phyloP scores from a whole-genome alignment of 2,329 filamentous ascomycete genomes.

The Pseudocercospora eumusae region DNA sequence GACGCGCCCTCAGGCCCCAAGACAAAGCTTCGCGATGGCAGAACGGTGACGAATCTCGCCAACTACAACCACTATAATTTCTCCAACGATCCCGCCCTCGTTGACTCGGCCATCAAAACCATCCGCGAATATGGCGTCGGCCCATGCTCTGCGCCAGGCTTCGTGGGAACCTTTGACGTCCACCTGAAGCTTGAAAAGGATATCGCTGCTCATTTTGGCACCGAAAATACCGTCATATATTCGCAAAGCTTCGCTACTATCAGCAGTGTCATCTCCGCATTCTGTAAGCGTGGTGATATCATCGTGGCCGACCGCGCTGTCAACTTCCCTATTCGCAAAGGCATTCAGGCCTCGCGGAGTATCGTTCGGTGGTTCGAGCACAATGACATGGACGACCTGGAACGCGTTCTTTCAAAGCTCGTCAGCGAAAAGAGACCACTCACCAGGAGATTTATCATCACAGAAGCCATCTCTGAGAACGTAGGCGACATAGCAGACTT shows the following conservation, averaged over 20 bases:
- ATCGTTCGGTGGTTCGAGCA: constrained; percentile 92
- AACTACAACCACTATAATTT: constrained; percentile 98
- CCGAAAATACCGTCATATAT: constrained; percentile 87
- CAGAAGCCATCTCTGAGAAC: constrained; percentile 89
- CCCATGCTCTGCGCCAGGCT: constrained; percentile 92
- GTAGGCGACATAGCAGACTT: constrained; percentile 81
- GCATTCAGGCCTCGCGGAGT: constrained; percentile 86
- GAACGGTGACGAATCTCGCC: constrained; percentile 87
- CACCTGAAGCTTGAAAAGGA: constrained; percentile 95
- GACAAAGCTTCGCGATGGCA: constrained; percentile 71
- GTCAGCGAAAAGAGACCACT: constrained; percentile 85
- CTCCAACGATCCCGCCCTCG: constrained; percentile 83
- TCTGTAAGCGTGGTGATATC: constrained; percentile 94
- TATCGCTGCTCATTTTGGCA: constrained; percentile 84
- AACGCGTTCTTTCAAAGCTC: constrained; percentile 78
- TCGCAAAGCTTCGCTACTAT: constrained; percentile 95
- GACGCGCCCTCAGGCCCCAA: constrained; percentile 88
- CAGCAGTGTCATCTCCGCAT: constrained; percentile 89
- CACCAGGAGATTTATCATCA: constrained; percentile 91
- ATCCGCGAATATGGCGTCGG: constrained; percentile 94
- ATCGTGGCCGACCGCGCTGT: constrained; percentile 92
- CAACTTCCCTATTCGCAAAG: constrained; percentile 91
- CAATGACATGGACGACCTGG: constrained; percentile 90
- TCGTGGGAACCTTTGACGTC: constrained; percentile 97
- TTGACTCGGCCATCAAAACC: constrained; percentile 90